Base-by-base conservation (phyloP, 306 rosid species). In the Cicer bijugum region DNA sequence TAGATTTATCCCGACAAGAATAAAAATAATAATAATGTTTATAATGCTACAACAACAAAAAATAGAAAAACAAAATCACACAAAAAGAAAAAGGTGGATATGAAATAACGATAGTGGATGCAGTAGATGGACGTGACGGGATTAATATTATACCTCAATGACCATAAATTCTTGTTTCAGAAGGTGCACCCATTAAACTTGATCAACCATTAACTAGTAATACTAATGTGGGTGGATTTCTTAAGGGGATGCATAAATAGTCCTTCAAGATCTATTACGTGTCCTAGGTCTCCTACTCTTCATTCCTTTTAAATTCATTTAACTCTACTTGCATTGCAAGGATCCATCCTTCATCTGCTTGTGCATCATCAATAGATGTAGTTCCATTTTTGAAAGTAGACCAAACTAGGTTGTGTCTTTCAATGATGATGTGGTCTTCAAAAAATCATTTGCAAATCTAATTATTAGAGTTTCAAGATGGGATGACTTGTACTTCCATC, bases 1-100 rank as follows among this genome's bases (percentile, higher is more conserved):
- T 17, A 59, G 12, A 61, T 61, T 61, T 38, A 61, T 61, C 20
- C 17, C 5, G 12, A 61, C 67, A 6, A 23, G 6, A 38, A 47
- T 11, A 61, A 60, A 45, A 60, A 11, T 35, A 61, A 37, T 61
- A 37, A 61, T 61, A 61, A 61, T n/a, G 20, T 59, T 28, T 59
- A 33, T 59, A 59, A 59, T 59, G 43, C 9, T 59, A 59, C 43
- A 33, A 12, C 20, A 38, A 9, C 11, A n/a, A n/a, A 6, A 46
- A 35, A 38, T 37, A n/a, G 11, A n/a, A 37, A 35, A 60, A 60
- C 3, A 60, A 35, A 33, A 60, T 37, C 1, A 60, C 12, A 35
- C 11, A 5, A 60, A 60, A 60, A 37, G 12, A 53, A 16, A 53
- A 17, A 9, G 33, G 60, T 44, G 60, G 60, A 50, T 50, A 14